Percentiles rank a stretch among this genome's conserved stretches.
Evolutionary conservation across 768 basidiomycete genomes (phyloP).

Genomic region (Termitomyces sp.): DNA sequence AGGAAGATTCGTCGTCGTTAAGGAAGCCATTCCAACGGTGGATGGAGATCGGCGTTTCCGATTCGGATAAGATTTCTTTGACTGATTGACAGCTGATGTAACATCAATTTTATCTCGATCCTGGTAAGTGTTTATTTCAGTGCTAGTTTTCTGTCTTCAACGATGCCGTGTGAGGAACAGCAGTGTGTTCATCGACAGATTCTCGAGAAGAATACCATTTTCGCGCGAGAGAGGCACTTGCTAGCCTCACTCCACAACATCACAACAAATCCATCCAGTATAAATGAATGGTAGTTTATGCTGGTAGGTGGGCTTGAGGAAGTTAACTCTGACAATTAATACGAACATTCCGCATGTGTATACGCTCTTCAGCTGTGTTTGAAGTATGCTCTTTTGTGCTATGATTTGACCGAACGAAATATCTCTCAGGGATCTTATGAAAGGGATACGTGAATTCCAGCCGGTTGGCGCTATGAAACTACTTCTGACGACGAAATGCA

Average conservation of each 20-base stretch:
- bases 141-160: too few relatives aligned
- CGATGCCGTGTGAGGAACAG: too few relatives aligned
- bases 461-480: background rate
- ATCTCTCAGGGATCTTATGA: background rate
- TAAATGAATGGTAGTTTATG: constrained; percentile 75
- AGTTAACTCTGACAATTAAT: too few relatives aligned
- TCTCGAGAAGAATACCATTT: constrained; percentile 73
- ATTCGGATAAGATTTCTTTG: background rate
- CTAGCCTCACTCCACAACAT: constrained; percentile 48
- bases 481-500: too few relatives aligned
- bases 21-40: constrained; percentile 19
- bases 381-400: background rate
- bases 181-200: constrained; percentile 44
- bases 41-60: too few relatives aligned
- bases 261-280: constrained; percentile 53
- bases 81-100: background rate
- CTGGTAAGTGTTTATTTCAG: too few relatives aligned
- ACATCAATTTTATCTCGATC: background rate
- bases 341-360: too few relatives aligned
- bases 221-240: constrained; percentile 70
- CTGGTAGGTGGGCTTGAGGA: too few relatives aligned
- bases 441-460: background rate
- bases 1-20: constrained; percentile 53
- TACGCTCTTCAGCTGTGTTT: background rate
- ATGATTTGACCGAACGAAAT: background rate